Evolutionary conservation across 805 yeast species (phyloP).

Genomic region (Myxozyma lipomycoides): DNA sequence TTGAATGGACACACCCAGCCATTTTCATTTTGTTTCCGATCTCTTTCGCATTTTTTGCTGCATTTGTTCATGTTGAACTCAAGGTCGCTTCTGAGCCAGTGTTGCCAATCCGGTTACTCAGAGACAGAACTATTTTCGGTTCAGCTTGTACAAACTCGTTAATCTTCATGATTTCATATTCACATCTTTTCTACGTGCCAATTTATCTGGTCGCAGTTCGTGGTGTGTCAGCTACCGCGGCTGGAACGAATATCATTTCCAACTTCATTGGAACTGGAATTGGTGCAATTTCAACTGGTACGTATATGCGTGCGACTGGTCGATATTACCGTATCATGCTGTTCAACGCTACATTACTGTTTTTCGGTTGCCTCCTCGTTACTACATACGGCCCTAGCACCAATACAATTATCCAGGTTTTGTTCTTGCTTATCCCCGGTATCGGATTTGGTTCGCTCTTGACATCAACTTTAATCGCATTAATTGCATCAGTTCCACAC

Average conservation of each 20-base stretch:
- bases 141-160: slow-evolving; percentile 69
- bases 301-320: slow-evolving; percentile 65
- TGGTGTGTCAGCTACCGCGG: slow-evolving; percentile 50
- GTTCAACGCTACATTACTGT: slow-evolving; percentile 42
- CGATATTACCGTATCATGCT: slow-evolving; percentile 52
- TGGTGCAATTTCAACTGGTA: slow-evolving; percentile 66
- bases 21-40: slow-evolving; percentile 39
- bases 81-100: slow-evolving; percentile 59
- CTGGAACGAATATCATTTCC: slow-evolving; percentile 48
- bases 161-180: slow-evolving; percentile 61
- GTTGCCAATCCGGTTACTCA: slow-evolving; percentile 57
- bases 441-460: slow-evolving; percentile 62
- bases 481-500: slow-evolving; percentile 69
- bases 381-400: slow-evolving; percentile 28
- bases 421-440: slow-evolving; percentile 53
- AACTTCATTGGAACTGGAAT: slow-evolving; percentile 64
- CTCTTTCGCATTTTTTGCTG: slow-evolving; percentile 37
- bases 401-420: slow-evolving; percentile 41
- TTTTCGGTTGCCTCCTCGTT: slow-evolving; percentile 48
- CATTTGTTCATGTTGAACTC: slow-evolving; percentile 52
- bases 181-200: slow-evolving; percentile 67
- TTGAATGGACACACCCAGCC: slow-evolving; percentile 45
- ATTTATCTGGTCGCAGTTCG: slow-evolving; percentile 57
- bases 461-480: slow-evolving; percentile 67
- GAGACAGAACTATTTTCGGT: slow-evolving; percentile 56